These are phyloP conservation scores for Microcos paniculata DNA, from an alignment of 345 rosid species.

Conservation along the genomic window DNA sequence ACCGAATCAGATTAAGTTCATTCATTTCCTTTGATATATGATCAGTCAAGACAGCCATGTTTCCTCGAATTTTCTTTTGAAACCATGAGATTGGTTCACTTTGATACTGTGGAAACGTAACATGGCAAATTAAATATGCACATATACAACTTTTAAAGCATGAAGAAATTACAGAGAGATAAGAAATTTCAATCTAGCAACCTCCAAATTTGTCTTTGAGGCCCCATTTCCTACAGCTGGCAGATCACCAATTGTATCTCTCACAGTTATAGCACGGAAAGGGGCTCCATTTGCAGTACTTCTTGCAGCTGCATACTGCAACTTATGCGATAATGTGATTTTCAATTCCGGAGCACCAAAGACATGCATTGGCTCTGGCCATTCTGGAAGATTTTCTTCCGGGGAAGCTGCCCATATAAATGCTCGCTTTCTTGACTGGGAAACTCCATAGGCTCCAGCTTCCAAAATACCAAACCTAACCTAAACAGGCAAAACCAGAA, in stretches of 20 bases:
- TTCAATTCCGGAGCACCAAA: conserved; percentile 65
- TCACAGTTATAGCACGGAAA: conserved; percentile 84
- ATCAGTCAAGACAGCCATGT: conserved; percentile 49
- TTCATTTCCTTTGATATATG: conserved; percentile 85
- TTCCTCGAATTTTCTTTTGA: conserved; percentile 69
- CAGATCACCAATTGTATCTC: conserved; percentile 90
- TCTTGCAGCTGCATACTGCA: conserved; percentile 65
- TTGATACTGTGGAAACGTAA: conserved; percentile 43
- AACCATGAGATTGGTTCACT: conserved; percentile 74
- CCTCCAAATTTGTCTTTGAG: conserved; percentile 48
- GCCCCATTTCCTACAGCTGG: conserved; percentile 76
- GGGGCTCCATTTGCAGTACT: conserved; percentile 85
- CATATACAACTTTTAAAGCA: not conserved
- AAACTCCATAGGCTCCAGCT: conserved; percentile 89
- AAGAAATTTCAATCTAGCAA: conserved; percentile 17
- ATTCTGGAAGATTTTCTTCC: conserved; percentile 79
- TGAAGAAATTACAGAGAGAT: not conserved
- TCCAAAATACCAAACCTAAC: conserved; percentile 93
- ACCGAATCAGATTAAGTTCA: conserved; percentile 70
- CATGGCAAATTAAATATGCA: not conserved
- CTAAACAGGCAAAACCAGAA: conserved; percentile 31
- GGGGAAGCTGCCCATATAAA: conserved; percentile 97
- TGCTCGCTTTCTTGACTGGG: conserved; percentile 87
- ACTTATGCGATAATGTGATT: conserved; percentile 44
- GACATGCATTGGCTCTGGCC: conserved; percentile 99